These are phyloP conservation scores for Corylus americana DNA, from an alignment of 306 rosid species.

Conservation along the genomic window DNA sequence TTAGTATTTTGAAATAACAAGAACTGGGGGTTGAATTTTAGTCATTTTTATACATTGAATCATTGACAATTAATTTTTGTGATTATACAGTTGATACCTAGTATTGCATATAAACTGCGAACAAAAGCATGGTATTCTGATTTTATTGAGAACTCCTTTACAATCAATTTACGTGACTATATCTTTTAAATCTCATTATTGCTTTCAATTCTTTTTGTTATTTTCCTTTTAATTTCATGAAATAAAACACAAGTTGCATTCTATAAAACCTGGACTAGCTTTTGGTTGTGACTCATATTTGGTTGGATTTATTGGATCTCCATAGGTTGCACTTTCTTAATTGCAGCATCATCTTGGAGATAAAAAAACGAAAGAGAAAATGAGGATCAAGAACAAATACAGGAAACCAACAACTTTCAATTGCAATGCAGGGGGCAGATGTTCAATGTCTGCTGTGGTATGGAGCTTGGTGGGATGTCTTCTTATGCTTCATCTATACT, in stretches of 20 bases:
- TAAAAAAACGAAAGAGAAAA: slow-evolving; percentile 59
- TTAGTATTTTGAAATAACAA: slow-evolving; percentile 10
- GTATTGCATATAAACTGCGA: background rate
- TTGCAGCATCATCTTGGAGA: slow-evolving; percentile 72
- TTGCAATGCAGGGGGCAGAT: slow-evolving; percentile 85
- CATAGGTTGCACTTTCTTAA: slow-evolving; percentile 68
- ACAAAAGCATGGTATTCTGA: background rate
- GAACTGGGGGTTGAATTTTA: slow-evolving; percentile 6
- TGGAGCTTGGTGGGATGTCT: slow-evolving; percentile 86
- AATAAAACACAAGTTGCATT: slow-evolving; percentile 4
- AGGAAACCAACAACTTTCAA: slow-evolving; percentile 71
- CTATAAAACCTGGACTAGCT: background rate
- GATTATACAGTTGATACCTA: background rate
- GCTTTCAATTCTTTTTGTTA: background rate
- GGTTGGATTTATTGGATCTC: slow-evolving; percentile 47
- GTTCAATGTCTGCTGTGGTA: slow-evolving; percentile 46
- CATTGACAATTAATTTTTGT: slow-evolving; percentile 7
- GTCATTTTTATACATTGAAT: background rate
- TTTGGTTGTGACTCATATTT: slow-evolving; percentile 40
- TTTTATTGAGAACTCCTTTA: background rate
- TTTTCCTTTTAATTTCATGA: background rate
- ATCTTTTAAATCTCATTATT: background rate
- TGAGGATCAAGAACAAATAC: slow-evolving; percentile 85
- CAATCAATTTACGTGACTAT: background rate
- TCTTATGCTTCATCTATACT: slow-evolving; percentile 61